A percentile compares a stretch with the other conserved stretches of the same genome.
Conservation (phyloP, 2,329 filamentous ascomycete species). For the Hypomyces perniciosus region DNA sequence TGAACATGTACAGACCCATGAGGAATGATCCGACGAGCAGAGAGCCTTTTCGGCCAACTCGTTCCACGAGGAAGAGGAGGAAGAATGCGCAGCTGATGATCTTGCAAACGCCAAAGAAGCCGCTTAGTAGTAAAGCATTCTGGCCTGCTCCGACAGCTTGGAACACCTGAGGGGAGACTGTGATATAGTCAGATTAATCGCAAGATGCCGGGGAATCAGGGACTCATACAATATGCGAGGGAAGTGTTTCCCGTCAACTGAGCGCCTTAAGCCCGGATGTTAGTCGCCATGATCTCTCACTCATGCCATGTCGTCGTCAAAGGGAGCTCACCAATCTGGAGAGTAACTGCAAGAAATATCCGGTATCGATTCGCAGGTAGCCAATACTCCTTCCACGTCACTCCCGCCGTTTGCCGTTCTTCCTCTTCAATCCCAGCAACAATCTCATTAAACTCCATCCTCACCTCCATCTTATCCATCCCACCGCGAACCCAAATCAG, state of each 20-base stretch:
- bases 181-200: background rate
- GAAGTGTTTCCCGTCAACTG: slow-evolving; percentile 47
- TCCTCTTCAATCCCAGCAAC: slow-evolving; percentile 43
- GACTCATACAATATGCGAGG: slow-evolving; percentile 39
- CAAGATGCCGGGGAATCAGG: background rate
- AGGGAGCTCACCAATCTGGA: slow-evolving; percentile 35
- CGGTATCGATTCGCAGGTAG: slow-evolving; percentile 42
- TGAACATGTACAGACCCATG: slow-evolving; percentile 48
- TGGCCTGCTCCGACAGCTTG: slow-evolving; percentile 41
- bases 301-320: background rate
- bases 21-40: slow-evolving; percentile 43
- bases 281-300: background rate
- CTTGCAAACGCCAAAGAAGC: slow-evolving; percentile 48
- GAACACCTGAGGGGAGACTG: slow-evolving; percentile 46
- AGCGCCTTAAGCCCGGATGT: slow-evolving; percentile 19
- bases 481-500: slow-evolving; percentile 48
- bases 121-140: slow-evolving; percentile 42
- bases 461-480: slow-evolving; percentile 19
- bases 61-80: slow-evolving; percentile 43
- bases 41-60: slow-evolving; percentile 41
- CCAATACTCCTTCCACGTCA: slow-evolving; percentile 40
- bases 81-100: slow-evolving; percentile 42
- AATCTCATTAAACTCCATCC: slow-evolving; percentile 31
- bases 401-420: slow-evolving; percentile 35
- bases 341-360: slow-evolving; percentile 42